Conservation (phyloP, 2,329 filamentous ascomycete species). For the Elsinoe fawcettii region DNA sequence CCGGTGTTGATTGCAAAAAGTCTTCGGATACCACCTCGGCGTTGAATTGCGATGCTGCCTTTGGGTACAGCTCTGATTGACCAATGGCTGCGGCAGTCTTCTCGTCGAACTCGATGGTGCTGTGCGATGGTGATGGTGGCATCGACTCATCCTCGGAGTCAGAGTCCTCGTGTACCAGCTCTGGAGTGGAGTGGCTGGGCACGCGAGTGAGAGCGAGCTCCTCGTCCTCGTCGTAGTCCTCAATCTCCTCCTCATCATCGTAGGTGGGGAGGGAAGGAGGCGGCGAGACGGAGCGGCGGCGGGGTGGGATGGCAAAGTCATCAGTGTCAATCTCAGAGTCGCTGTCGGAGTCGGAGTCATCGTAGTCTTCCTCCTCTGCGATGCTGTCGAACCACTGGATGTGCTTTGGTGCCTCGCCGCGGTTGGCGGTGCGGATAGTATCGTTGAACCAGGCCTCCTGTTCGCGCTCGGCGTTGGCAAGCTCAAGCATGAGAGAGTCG, state of each 20-base stretch:
- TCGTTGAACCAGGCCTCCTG: slow-evolving; percentile 98
- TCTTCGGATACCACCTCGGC: slow-evolving; percentile 7
- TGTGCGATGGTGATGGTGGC: slow-evolving; percentile 39
- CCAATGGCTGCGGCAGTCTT: slow-evolving; percentile 36
- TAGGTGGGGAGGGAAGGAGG: slow-evolving; percentile 36
- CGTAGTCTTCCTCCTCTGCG: slow-evolving; percentile 61
- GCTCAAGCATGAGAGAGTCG: slow-evolving; percentile 83
- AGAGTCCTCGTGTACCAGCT: slow-evolving; percentile 39
- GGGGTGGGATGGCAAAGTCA: slow-evolving; percentile 32
- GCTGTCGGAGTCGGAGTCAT: slow-evolving; percentile 36
- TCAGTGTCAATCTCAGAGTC: slow-evolving; percentile 46
- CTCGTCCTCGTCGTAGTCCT: slow-evolving; percentile 41
- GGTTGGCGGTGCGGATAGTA: slow-evolving; percentile 70
- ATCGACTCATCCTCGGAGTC: slow-evolving; percentile 42
- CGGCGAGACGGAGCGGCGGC: slow-evolving; percentile 31
- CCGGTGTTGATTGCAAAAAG: not conserved
- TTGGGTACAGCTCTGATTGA: slow-evolving; percentile 8
- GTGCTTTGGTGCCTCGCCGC: slow-evolving; percentile 56
- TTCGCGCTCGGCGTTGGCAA: slow-evolving; percentile 88
- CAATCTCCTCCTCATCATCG: slow-evolving; percentile 28
- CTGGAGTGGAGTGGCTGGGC: slow-evolving; percentile 38
- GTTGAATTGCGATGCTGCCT: slow-evolving; percentile 1
- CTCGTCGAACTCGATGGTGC: slow-evolving; percentile 39
- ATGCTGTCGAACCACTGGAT: slow-evolving; percentile 82
- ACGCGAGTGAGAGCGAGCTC: slow-evolving; percentile 41